Evolutionary conservation across 2,329 filamentous ascomycete species (phyloP).

Genomic region (Ophiostoma pallidulum): DNA sequence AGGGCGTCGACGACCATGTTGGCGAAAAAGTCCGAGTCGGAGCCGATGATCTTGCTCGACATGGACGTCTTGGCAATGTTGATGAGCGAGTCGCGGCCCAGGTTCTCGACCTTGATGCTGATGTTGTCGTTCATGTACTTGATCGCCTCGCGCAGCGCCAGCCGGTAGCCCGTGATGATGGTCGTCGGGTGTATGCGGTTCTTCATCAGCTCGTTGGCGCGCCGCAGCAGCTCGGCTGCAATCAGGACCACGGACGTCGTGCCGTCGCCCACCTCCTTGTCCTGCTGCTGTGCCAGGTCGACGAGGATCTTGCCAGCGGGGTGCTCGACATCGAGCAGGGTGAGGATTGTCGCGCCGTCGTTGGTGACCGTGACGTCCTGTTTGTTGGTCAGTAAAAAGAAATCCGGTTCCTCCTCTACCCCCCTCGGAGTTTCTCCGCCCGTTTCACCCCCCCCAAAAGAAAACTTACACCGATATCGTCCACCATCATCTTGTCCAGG

Average conservation of each 20-base stretch:
- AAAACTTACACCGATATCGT: conserved; percentile 79
- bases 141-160: conserved; percentile 89
- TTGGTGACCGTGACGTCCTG: conserved; percentile 98
- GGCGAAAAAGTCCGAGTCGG: conserved; percentile 92
- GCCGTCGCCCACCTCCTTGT: conserved; percentile 97
- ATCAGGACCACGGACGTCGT: conserved; percentile 97
- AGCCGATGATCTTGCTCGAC: conserved; percentile 97
- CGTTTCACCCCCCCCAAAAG: background rate
- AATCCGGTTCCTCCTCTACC: no score
- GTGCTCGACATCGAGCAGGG: conserved; percentile 91
- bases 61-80: conserved; percentile 98
- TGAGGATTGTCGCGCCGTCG: conserved; percentile 94
- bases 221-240: conserved; percentile 83
- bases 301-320: conserved; percentile 97
- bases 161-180: conserved; percentile 95
- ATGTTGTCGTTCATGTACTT: conserved; percentile 99
- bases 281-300: conserved; percentile 94
- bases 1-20: conserved; percentile 97
- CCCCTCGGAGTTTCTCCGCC: no score
- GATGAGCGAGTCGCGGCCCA: conserved; percentile 82
- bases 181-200: conserved; percentile 99
- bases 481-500: conserved; percentile 99
- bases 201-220: conserved; percentile 97
- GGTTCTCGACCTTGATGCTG: conserved; percentile 85
- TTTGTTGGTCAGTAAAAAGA: conserved; percentile 13